phyloP scores from a whole-genome alignment of 441 rosid genomes.

The Erodium texanum region DNA sequence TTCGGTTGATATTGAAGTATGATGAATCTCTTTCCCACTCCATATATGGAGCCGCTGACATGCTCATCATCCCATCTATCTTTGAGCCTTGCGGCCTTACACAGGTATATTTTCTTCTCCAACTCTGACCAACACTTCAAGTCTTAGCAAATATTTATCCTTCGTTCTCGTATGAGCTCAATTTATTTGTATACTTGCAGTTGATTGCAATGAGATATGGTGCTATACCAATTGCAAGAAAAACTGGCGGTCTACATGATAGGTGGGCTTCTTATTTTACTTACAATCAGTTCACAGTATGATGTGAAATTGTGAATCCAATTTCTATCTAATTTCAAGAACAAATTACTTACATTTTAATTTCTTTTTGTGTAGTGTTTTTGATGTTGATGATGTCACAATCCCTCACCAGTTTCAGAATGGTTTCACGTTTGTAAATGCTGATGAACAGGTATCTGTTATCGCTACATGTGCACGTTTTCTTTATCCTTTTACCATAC shows the following conservation, averaged over 20 bases:
- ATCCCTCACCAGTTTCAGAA: constrained; percentile 59
- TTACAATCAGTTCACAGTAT: too few relatives aligned
- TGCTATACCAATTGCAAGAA: constrained; percentile 71
- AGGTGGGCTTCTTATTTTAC: constrained; percentile 35
- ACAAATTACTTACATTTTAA: background rate
- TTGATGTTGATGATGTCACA: constrained; percentile 68
- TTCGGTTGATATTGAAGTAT: constrained; percentile 69
- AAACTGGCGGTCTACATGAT: constrained; percentile 89
- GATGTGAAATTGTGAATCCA: background rate
- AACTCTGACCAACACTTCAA: too few relatives aligned
- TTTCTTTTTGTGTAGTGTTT: constrained; percentile 43
- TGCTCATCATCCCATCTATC: constrained; percentile 86
- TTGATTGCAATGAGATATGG: constrained; percentile 98
- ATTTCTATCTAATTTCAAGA: constrained; percentile 8
- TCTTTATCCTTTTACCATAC: too few relatives aligned
- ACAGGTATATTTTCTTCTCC: constrained; percentile 58
- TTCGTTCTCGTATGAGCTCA: background rate
- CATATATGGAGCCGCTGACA: constrained; percentile 81
- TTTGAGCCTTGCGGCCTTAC: constrained; percentile 99
- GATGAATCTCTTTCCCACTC: constrained; percentile 81
- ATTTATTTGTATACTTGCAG: constrained; percentile 27
- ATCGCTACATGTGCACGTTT: too few relatives aligned
- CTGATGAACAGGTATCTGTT: constrained; percentile 78
- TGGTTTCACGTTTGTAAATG: constrained; percentile 59
- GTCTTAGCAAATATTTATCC: too few relatives aligned